Percentiles rank a stretch among this genome's conserved stretches.
Conservation (phyloP, 2,329 filamentous ascomycete genomes). For the Fusarium sp. region DNA sequence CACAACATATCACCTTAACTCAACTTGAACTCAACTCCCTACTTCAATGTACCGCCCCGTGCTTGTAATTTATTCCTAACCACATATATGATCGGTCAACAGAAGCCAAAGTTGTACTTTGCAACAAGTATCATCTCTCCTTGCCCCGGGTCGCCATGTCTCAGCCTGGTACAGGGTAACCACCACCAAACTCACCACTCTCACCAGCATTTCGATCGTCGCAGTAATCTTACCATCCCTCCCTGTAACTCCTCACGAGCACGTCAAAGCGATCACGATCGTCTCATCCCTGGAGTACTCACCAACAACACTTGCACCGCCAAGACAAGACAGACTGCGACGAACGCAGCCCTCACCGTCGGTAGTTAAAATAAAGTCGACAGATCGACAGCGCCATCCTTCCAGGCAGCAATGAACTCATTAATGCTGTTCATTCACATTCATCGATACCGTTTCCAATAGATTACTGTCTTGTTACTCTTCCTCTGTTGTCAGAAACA, state of each 20-base stretch:
- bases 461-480: neutral
- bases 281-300: neutral
- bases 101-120: neutral
- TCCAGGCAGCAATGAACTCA: neutral
- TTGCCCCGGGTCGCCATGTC: neutral
- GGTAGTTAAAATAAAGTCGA: slow-evolving; percentile 5
- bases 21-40: neutral
- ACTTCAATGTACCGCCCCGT: neutral
- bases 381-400: slow-evolving; percentile 1
- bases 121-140: neutral
- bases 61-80: too few species aligned
- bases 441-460: neutral
- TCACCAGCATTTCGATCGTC: neutral
- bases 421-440: neutral
- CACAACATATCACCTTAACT: neutral
- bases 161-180: neutral
- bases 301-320: neutral
- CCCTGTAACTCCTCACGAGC: neutral
- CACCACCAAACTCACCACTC: neutral
- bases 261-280: slow-evolving; percentile 14
- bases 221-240: neutral
- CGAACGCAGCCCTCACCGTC: slow-evolving; percentile 3
- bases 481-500: slow-evolving; percentile 1
- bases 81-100: neutral
- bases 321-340: slow-evolving; percentile 1